Conservation (phyloP, 208 protist genomes). For the Trypanosoma vivax region DNA sequence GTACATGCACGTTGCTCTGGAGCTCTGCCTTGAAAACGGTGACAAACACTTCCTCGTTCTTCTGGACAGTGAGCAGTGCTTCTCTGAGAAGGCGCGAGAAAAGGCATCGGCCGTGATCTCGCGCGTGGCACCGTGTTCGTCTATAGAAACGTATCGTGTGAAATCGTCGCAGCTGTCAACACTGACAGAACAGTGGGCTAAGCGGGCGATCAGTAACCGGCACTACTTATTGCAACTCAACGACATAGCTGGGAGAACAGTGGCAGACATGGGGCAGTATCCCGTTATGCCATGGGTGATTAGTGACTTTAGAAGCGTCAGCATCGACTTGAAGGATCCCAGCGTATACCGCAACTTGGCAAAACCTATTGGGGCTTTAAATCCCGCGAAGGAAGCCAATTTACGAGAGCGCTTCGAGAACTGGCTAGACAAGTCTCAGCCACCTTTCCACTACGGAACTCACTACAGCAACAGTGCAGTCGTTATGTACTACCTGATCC, state of each 20-base stretch:
- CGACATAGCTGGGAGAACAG: constrained; percentile 78
- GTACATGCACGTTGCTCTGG: constrained; percentile 47
- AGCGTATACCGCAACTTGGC: constrained; percentile 82
- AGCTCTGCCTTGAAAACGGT: constrained; percentile 60
- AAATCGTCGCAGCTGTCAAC: constrained; percentile 30
- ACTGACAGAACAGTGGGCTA: constrained; percentile 63
- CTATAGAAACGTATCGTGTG: constrained; percentile 25
- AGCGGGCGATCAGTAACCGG: constrained; percentile 81
- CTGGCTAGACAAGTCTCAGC: constrained; percentile 63
- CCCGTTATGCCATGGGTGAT: constrained; percentile 94
- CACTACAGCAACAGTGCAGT: constrained; percentile 94
- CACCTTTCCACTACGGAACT: constrained; percentile 95
- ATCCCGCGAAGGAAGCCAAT: constrained; percentile 50
- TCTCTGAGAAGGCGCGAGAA: constrained; percentile 39
- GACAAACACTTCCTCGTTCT: constrained; percentile 48
- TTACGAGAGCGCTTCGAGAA: constrained; percentile 68
- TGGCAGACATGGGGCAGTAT: constrained; percentile 90
- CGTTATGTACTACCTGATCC: constrained; percentile 94
- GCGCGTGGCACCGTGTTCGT: constrained; percentile 23
- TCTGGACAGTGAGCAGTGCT: constrained; percentile 59
- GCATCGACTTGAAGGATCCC: constrained; percentile 65
- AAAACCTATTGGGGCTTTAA: constrained; percentile 94
- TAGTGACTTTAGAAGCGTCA: constrained; percentile 56
- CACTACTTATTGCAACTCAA: constrained; percentile 91
- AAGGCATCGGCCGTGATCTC: constrained; percentile 25